phyloP scores from a whole-genome alignment of 192 early-diverging fungal genomes.

The Chytriomyces confervae region DNA sequence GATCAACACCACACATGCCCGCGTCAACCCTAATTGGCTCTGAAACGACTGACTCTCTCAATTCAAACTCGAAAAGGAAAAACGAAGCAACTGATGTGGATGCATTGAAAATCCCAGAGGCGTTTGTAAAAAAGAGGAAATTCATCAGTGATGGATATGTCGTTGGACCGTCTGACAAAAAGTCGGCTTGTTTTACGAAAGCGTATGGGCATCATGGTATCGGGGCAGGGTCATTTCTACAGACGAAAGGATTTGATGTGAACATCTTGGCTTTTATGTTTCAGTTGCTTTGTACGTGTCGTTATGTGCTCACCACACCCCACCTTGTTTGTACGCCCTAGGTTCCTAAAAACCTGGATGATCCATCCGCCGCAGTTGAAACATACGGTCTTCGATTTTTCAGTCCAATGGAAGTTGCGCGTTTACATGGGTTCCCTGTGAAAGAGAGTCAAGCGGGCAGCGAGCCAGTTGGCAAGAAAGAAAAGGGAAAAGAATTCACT shows the following conservation, averaged over 20 bases:
- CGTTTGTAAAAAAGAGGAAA: slow-evolving; percentile 25
- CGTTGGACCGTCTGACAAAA: slow-evolving; percentile 31
- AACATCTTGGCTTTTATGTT: not conserved
- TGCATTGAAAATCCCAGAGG: slow-evolving; percentile 32
- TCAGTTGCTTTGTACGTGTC: slow-evolving; percentile 1
- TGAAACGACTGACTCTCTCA: not conserved
- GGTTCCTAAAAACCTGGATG: slow-evolving; percentile 66
- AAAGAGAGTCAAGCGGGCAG: not conserved
- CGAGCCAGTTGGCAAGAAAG: slow-evolving; percentile 25
- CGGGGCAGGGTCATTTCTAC: slow-evolving; percentile 76
- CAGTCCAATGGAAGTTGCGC: slow-evolving; percentile 76
- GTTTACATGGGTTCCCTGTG: slow-evolving; percentile 77
- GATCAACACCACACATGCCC: slow-evolving; percentile 30
- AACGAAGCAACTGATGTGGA: slow-evolving; percentile 33
- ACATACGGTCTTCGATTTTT: slow-evolving; percentile 72
- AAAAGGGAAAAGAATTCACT: slow-evolving; percentile 49
- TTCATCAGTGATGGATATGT: slow-evolving; percentile 46
- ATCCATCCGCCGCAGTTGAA: slow-evolving; percentile 56
- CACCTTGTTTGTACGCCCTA: slow-evolving; percentile 45
- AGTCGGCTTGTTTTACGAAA: slow-evolving; percentile 61
- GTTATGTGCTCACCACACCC: no score
- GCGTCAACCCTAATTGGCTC: not conserved
- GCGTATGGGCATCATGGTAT: slow-evolving; percentile 79
- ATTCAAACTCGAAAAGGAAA: slow-evolving; percentile 21
- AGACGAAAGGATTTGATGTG: slow-evolving; percentile 74